Conservation (phyloP, 2,329 filamentous ascomycete genomes). For the Fusarium burgessii region DNA sequence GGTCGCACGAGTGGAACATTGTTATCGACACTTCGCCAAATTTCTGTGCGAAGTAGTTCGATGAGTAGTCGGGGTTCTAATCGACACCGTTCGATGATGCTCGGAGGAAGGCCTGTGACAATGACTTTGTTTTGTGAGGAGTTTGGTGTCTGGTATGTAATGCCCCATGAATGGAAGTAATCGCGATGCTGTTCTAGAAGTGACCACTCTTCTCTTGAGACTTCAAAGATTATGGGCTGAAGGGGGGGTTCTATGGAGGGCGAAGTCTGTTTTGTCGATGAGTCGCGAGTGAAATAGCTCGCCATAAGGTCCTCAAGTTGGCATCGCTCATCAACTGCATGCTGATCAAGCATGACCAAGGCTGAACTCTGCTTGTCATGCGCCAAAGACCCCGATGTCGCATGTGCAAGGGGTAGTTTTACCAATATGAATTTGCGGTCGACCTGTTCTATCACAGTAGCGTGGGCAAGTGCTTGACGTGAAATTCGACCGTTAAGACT, state of each 20-base stretch:
- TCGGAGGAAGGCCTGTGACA: conserved; percentile 73
- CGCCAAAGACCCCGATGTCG: not conserved
- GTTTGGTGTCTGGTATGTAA: conserved; percentile 67
- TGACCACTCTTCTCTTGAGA: conserved; percentile 69
- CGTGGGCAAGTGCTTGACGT: conserved; percentile 68
- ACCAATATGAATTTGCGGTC: conserved; percentile 90
- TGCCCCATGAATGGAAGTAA: conserved; percentile 80
- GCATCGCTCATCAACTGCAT: conserved; percentile 91
- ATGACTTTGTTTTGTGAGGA: conserved; percentile 51
- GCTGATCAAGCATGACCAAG: conserved; percentile 88
- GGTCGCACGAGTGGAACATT: conserved; percentile 26
- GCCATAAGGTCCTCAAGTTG: conserved; percentile 79
- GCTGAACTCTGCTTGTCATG: conserved; percentile 55
- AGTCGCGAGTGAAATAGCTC: conserved; percentile 57
- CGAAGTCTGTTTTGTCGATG: not conserved
- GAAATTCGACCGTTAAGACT: conserved; percentile 65
- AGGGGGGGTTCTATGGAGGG: conserved; percentile 56
- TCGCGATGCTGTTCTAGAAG: conserved; percentile 66
- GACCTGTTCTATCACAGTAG: conserved; percentile 82
- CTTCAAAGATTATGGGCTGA: conserved; percentile 72
- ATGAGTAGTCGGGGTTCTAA: conserved; percentile 78
- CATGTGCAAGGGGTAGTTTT: conserved; percentile 59
- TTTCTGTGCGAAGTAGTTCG: conserved; percentile 78
- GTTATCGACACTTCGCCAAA: conserved; percentile 73
- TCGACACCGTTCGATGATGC: conserved; percentile 81